Evolutionary conservation across 805 yeast species (phyloP), one percentile per base, ranked within the genome.

Genomic region (Ogataea chonburiensis): DNA sequence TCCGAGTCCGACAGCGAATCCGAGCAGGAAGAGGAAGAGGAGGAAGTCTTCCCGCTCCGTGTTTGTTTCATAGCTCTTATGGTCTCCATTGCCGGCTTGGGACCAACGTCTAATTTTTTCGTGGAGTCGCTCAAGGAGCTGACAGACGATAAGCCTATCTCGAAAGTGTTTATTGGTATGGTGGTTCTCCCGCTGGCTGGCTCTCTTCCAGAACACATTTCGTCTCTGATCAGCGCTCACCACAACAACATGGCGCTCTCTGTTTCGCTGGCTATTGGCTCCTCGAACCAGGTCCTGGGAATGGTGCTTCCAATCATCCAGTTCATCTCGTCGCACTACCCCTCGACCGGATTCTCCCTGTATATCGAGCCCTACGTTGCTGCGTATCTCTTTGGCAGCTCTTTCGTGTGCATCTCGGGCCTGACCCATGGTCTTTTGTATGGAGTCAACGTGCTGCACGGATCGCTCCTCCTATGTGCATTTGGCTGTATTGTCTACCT

Each of bases 251-350:
- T 42, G 46, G 46, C 46, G 3, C 40, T 42, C 10, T 42, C 46
- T 11, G 46, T 42, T 1, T 42, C 46, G 27, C 24, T 42, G 16
- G 46, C 46, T 8, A 25, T 42, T 12, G 46, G 46, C 11, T 42
- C 46, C 6, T 42, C 46, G 7, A 42, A 38, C 33, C 46, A 42
- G 35, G 46, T 42, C 12, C 28, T 42, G n/a, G 46, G 46, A 16
- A 42, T 42, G 46, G 46, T 42, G n/a, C 29, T 42, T n/a, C 46
- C 46, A 16, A 38, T 42, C 17, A 42, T 42, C 28, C 46, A 42
- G 27, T 42, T 42, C 30, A 42, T 42, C 15, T 42, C 46, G n/a
- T 42, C 46, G 3, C 46, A 38, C 15, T 42, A 42, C 28, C 46
- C 46, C 2, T 29, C 34, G 9, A 42, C 46, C 13, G 46, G 46